A percentile compares a stretch with the other conserved stretches of the same genome.
phyloP scores from a whole-genome alignment of 495 filamentous ascomycete species.

The Pseudevernia furfuracea region DNA sequence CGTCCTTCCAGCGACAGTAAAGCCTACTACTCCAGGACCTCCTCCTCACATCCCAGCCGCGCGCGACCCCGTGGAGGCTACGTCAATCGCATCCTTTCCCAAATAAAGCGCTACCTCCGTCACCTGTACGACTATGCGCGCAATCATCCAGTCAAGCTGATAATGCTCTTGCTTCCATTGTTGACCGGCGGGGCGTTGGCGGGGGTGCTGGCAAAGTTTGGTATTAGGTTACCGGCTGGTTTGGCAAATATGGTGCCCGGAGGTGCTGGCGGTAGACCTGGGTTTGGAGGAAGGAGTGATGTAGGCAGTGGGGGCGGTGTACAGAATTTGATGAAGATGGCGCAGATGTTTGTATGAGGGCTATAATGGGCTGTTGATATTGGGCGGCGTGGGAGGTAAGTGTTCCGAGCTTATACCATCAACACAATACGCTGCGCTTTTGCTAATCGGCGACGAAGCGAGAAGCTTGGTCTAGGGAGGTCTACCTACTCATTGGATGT shows the following conservation, averaged over 20 bases:
- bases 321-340: slow-evolving; percentile 47
- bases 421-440: not conserved
- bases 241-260: slow-evolving; percentile 50
- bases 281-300: slow-evolving; percentile 18
- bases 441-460: not conserved
- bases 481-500: not conserved
- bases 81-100: slow-evolving; percentile 57
- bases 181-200: slow-evolving; percentile 72
- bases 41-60: slow-evolving; percentile 55
- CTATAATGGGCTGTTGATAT: not conserved
- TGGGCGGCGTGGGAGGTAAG: not conserved
- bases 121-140: slow-evolving; percentile 69
- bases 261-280: slow-evolving; percentile 9
- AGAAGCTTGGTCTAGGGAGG: not conserved
- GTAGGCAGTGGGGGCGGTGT: slow-evolving; percentile 30
- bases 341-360: slow-evolving; percentile 57
- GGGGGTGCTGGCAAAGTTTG: slow-evolving; percentile 64
- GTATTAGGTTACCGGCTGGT: slow-evolving; percentile 58
- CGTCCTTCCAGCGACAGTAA: slow-evolving; percentile 31
- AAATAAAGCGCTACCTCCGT: slow-evolving; percentile 64
- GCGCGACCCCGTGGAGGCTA: slow-evolving; percentile 68
- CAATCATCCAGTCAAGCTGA: slow-evolving; percentile 71
- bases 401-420: not conserved
- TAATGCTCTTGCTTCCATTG: slow-evolving; percentile 77
- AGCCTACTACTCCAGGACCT: slow-evolving; percentile 40